Evolutionary conservation across 495 filamentous ascomycete genomes (phyloP).

Genomic region (Collariella sp.): DNA sequence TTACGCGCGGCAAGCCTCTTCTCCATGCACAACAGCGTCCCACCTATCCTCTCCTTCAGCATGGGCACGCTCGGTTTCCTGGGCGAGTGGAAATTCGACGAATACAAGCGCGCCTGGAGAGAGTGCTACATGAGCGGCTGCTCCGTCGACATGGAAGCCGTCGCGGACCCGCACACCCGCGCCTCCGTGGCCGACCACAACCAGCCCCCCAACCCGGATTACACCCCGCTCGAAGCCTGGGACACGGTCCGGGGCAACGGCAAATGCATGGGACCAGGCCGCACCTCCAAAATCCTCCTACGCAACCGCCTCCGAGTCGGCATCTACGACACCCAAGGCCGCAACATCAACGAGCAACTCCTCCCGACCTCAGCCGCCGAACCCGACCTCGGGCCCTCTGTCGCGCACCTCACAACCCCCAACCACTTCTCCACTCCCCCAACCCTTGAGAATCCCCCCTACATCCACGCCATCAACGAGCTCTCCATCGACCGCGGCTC

Average conservation of each 20-base stretch:
- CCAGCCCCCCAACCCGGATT: neutral
- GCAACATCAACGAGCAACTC: conserved; percentile 40
- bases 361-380: conserved; percentile 38
- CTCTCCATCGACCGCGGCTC: conserved; percentile 85
- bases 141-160: conserved; percentile 40
- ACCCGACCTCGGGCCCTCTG: conserved; percentile 30
- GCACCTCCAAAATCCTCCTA: conserved; percentile 70
- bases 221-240: conserved; percentile 40
- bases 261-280: conserved; percentile 67
- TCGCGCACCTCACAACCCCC: conserved; percentile 1
- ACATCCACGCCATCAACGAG: conserved; percentile 89
- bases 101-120: conserved; percentile 81
- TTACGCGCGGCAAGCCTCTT: conserved; percentile 86
- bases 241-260: conserved; percentile 69
- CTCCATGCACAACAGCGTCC: conserved; percentile 68
- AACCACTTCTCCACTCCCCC: neutral
- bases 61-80: conserved; percentile 95
- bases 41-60: conserved; percentile 88
- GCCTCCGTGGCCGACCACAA: conserved; percentile 18
- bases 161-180: conserved; percentile 39
- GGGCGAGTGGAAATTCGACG: conserved; percentile 90
- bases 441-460: neutral
- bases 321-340: conserved; percentile 58
- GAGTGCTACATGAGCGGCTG: conserved; percentile 92
- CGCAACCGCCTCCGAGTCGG: conserved; percentile 79